Evolutionary conservation across 768 basidiomycete species (phyloP).

Genomic region (Mycena chlorophos): DNA sequence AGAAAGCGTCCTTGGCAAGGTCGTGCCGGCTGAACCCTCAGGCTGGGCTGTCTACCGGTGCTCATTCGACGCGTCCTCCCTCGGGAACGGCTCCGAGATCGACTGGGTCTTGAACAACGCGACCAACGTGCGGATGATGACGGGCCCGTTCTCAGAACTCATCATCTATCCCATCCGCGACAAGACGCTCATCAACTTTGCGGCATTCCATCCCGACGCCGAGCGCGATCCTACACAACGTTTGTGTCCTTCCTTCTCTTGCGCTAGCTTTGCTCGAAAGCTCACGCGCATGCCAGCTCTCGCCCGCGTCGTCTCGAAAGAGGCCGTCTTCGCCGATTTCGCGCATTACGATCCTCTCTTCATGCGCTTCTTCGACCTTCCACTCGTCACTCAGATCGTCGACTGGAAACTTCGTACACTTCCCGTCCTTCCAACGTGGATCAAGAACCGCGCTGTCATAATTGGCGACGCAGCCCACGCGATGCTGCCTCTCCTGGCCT

Average conservation of each 20-base stretch:
- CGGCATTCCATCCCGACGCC: neutral
- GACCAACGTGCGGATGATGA: neutral
- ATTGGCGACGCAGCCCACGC: slow-evolving; percentile 25
- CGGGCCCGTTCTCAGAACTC: neutral
- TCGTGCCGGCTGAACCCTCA: neutral
- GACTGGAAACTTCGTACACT: slow-evolving; percentile 11
- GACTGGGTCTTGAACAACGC: neutral
- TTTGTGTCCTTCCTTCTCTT: neutral
- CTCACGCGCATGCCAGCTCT: neutral
- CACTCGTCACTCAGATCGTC: neutral
- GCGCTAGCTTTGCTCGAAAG: neutral
- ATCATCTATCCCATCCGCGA: neutral
- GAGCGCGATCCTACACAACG: neutral
- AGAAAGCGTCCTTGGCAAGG: slow-evolving; percentile 2
- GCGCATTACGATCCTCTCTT: slow-evolving; percentile 13
- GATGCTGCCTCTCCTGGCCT: slow-evolving; percentile 25
- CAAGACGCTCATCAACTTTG: neutral
- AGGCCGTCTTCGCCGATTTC: neutral
- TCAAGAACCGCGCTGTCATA: slow-evolving; percentile 6
- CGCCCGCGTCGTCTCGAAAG: neutral
- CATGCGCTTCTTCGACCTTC: slow-evolving; percentile 15
- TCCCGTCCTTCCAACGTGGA: slow-evolving; percentile 17
- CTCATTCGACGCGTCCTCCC: neutral
- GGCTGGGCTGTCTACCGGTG: slow-evolving; percentile 7
- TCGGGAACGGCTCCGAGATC: neutral